Percentiles rank a stretch among this genome's conserved stretches.
Evolutionary conservation across 352 stramenopile genomes (phyloP).

Genomic region (Pythium phragmitis): DNA sequence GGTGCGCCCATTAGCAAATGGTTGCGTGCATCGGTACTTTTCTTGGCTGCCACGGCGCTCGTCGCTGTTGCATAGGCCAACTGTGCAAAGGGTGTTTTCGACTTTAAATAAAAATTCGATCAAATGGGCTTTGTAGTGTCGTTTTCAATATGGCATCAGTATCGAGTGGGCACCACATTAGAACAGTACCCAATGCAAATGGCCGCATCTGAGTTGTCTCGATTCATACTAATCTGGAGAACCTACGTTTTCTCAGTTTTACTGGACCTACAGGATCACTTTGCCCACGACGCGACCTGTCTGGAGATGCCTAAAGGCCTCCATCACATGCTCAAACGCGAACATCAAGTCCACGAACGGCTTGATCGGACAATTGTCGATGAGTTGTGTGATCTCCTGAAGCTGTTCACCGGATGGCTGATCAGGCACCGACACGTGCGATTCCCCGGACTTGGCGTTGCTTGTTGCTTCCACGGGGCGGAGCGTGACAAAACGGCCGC

Average conservation of each 20-base stretch:
- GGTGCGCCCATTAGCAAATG: neutral
- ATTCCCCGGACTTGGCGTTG: slow-evolving; percentile 52
- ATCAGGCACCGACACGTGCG: slow-evolving; percentile 13
- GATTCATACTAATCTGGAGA: no score
- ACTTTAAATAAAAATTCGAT: no score
- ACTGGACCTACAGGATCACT: slow-evolving; percentile 4
- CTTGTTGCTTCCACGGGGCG: slow-evolving; percentile 27
- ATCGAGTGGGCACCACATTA: no score
- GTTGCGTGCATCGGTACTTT: neutral
- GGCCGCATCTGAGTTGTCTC: no score
- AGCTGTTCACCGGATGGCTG: slow-evolving; percentile 30
- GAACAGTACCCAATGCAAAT: no score
- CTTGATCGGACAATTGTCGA: slow-evolving; percentile 36
- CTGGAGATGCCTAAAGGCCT: slow-evolving; percentile 45
- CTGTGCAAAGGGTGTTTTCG: no score
- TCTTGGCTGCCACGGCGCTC: neutral
- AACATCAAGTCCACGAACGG: slow-evolving; percentile 35
- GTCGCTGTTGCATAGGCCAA: neutral
- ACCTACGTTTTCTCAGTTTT: neutral
- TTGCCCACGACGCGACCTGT: slow-evolving; percentile 33
- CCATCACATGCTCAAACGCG: slow-evolving; percentile 36
- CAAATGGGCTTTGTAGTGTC: no score
- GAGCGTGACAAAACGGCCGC: slow-evolving; percentile 41
- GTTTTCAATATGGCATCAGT: no score
- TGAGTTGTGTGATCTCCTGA: slow-evolving; percentile 32